Evolutionary conservation across 495 filamentous ascomycete genomes (phyloP).

Genomic region (Aspergillus conjunctus): DNA sequence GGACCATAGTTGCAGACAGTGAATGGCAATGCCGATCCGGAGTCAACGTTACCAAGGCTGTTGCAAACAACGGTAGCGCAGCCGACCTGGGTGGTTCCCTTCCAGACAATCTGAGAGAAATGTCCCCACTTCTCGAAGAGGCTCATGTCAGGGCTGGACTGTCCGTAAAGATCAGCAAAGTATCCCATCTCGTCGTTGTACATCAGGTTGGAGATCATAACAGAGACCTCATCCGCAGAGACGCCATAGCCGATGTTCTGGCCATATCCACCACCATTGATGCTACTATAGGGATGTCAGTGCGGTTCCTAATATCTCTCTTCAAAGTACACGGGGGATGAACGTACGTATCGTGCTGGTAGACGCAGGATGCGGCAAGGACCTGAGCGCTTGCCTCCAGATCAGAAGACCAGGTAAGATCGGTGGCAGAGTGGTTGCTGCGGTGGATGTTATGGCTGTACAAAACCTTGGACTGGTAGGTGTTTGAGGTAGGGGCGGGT

Average conservation of each 20-base stretch:
- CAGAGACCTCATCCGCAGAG: slow-evolving; percentile 51
- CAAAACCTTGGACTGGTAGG: slow-evolving; percentile 54
- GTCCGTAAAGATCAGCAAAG: slow-evolving; percentile 49
- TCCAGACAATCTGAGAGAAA: slow-evolving; percentile 91
- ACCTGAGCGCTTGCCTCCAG: slow-evolving; percentile 63
- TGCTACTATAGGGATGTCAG: slow-evolving; percentile 32
- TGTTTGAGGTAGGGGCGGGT: slow-evolving; percentile 25
- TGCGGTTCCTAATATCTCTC: not conserved
- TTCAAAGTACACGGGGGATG: not conserved
- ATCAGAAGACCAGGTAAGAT: slow-evolving; percentile 62
- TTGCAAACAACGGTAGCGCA: slow-evolving; percentile 66
- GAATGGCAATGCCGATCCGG: slow-evolving; percentile 52
- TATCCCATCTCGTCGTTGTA: slow-evolving; percentile 75
- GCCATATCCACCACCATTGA: slow-evolving; percentile 69
- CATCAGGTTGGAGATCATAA: slow-evolving; percentile 73
- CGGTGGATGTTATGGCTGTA: slow-evolving; percentile 87
- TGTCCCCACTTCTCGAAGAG: slow-evolving; percentile 78
- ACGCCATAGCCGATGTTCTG: slow-evolving; percentile 76
- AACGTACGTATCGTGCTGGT: slow-evolving; percentile 76
- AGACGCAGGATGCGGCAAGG: slow-evolving; percentile 62
- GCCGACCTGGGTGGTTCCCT: slow-evolving; percentile 66
- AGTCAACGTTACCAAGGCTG: slow-evolving; percentile 49
- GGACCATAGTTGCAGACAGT: slow-evolving; percentile 91
- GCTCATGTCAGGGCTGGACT: slow-evolving; percentile 53
- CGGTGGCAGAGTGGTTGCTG: slow-evolving; percentile 72